Base-by-base conservation (phyloP, 2,329 filamentous ascomycete genomes). In the Blastomyces parvus region DNA sequence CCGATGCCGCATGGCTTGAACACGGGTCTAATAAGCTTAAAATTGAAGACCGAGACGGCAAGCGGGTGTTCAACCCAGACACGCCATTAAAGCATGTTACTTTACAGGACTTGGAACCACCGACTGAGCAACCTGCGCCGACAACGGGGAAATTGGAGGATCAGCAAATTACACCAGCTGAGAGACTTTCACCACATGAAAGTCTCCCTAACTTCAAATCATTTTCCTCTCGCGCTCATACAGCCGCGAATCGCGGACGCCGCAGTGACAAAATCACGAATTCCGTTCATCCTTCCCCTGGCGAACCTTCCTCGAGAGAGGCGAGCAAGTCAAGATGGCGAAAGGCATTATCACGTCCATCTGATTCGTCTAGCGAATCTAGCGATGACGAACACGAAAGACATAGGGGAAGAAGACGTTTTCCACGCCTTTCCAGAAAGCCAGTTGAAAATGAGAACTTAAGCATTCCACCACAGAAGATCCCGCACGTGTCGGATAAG, bases 1-100 rank as follows among this genome's bases (percentile, higher is more conserved):
- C 92, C 4, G 94, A 99, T 77, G 82, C 88, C 0, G 90, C 92
- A 70, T 99, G 94, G 94, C 78, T 95, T 27, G 91, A 97, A 73
- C 86, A 92, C 70, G 85, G 84, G 40, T 81, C 87, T 64, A 91
- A 97, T 74, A 95, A 92, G 73, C 82, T 82, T 61, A 80, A 91
- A 36, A 88, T 96, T 52, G 89, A 96, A 71, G 89, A 96, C 74
- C 85, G 86, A 17, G 80, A 90, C 69, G 91, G 91, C 70, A 83
- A 84, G 58, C 87, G 84, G 63, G 84, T 97, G 17, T 95, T 78
- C 61, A 67, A 68, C n/a, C 60, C 64, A 25, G 62, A 68, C 59
- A 69, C 68, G 2, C 62, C 67, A 44, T 66, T 71, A 58, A 70
- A 67, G 50, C 70, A 33, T 6, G 46, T 63, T 8, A 27, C 27